These are phyloP conservation scores for Atkinsonella hypoxylon DNA, from an alignment of 2,329 filamentous ascomycete species.

Conservation along the genomic window DNA sequence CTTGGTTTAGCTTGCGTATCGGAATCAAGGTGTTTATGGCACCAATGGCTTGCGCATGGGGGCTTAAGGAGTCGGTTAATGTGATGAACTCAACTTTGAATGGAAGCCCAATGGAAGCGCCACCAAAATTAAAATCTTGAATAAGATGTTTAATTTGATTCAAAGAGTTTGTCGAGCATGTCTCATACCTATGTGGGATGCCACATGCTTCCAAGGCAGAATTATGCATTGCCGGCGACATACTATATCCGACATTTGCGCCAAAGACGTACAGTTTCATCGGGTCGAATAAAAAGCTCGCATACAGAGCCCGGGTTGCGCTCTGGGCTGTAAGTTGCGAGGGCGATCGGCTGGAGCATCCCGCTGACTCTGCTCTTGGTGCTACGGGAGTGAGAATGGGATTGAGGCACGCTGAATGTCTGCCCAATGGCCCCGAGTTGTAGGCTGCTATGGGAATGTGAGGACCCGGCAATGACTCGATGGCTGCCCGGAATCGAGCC, in stretches of 20 bases:
- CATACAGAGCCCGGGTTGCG: constrained; percentile 52
- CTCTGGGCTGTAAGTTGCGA: constrained; percentile 44
- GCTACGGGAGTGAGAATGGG: constrained; percentile 48
- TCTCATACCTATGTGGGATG: constrained; percentile 56
- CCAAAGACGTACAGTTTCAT: constrained; percentile 66
- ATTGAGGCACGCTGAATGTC: constrained; percentile 56
- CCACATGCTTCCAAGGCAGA: constrained; percentile 55
- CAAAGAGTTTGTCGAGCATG: constrained; percentile 49
- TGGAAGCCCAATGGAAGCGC: constrained; percentile 58
- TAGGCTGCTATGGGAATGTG: constrained; percentile 48
- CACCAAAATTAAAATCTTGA: constrained; percentile 56
- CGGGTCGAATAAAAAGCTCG: constrained; percentile 53
- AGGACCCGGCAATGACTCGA: constrained; percentile 28
- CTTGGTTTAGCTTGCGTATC: constrained; percentile 45
- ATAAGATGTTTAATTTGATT: constrained; percentile 52
- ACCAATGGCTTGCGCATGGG: constrained; percentile 62
- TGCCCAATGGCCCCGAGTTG: constrained; percentile 51
- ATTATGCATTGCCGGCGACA: constrained; percentile 70
- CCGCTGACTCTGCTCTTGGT: constrained; percentile 22
- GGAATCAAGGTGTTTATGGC: constrained; percentile 68
- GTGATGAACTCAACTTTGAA: constrained; percentile 66
- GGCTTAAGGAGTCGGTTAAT: constrained; percentile 56
- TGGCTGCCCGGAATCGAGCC: constrained; percentile 38
- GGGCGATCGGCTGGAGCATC: constrained; percentile 7
- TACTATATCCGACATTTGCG: constrained; percentile 57